Percentiles rank a stretch among this genome's conserved stretches.
Evolutionary conservation across 768 basidiomycete genomes (phyloP).

Genomic region (Pulveroboletus frians): DNA sequence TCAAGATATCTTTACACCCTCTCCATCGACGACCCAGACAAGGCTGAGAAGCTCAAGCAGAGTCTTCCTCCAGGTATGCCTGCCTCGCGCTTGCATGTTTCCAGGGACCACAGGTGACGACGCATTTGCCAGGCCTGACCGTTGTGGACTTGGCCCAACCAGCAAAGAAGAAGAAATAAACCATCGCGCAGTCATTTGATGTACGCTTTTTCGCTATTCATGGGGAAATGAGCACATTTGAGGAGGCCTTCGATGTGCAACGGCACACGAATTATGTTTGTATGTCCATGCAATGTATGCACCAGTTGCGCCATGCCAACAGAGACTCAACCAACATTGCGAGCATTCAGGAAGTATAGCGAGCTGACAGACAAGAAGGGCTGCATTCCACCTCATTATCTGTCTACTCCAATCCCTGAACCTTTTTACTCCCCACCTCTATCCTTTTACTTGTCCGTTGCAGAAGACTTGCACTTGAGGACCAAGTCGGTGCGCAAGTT

Average conservation of each 20-base stretch:
- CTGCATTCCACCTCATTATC: too few relatives aligned
- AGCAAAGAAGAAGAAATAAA: conserved; percentile 75
- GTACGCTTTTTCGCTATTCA: conserved; percentile 1
- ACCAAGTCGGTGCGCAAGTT: too few relatives aligned
- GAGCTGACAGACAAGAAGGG: too few relatives aligned
- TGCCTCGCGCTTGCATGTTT: neutral
- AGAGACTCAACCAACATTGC: neutral
- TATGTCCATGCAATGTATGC: conserved; percentile 21
- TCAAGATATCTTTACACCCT: conserved; percentile 97
- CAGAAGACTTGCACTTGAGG: too few relatives aligned
- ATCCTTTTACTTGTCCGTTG: too few relatives aligned
- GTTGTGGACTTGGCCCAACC: conserved; percentile 61
- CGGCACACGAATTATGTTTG: conserved; percentile 10
- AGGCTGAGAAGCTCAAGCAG: conserved; percentile 97
- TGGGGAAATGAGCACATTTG: neutral
- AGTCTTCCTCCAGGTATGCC: conserved; percentile 87
- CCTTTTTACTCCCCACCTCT: too few relatives aligned
- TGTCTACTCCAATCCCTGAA: too few relatives aligned
- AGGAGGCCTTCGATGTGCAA: conserved; percentile 4
- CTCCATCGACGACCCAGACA: conserved; percentile 90
- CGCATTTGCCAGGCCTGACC: conserved; percentile 50
- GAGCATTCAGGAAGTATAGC: too few relatives aligned
- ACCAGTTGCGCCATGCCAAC: conserved; percentile 14
- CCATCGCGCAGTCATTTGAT: conserved; percentile 2
- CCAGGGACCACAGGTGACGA: neutral